Conservation (phyloP, 208 protist species). For the Wallacemonas sp. region DNA sequence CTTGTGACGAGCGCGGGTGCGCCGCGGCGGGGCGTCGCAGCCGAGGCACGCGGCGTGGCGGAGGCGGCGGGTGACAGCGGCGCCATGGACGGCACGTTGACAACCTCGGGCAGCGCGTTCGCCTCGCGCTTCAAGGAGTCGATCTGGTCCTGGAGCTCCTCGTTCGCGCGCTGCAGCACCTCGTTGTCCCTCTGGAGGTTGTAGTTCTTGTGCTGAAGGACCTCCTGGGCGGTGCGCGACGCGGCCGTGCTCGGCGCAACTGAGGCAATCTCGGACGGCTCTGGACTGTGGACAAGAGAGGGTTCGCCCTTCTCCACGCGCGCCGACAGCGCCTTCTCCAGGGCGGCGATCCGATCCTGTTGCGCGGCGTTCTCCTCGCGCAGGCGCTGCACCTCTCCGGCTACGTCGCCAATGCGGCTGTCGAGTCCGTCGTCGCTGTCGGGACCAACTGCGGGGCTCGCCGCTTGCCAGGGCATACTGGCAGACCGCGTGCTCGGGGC, state of each 20-base stretch:
- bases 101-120: neutral
- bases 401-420: neutral
- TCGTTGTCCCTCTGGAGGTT: conserved; percentile 18
- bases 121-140: neutral
- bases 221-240: neutral
- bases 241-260: neutral
- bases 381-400: conserved; percentile 18
- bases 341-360: neutral
- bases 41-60: neutral
- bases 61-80: neutral
- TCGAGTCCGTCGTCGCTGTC: conserved; percentile 9
- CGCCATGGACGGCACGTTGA: neutral
- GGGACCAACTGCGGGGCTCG: neutral
- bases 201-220: conserved; percentile 16
- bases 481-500: conserved; percentile 2
- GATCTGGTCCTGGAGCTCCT: conserved; percentile 7
- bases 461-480: neutral
- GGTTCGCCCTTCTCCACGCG: neutral
- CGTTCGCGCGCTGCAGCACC: conserved; percentile 30
- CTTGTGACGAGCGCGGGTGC: neutral
- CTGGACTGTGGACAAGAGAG: neutral
- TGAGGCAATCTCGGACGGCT: neutral
- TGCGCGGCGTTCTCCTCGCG: conserved; percentile 30
- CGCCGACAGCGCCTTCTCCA: conserved; percentile 16
- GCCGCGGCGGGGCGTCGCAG: neutral